Base-by-base conservation (phyloP, 108 stramenopile species). In the Discostella pseudostelligera region DNA sequence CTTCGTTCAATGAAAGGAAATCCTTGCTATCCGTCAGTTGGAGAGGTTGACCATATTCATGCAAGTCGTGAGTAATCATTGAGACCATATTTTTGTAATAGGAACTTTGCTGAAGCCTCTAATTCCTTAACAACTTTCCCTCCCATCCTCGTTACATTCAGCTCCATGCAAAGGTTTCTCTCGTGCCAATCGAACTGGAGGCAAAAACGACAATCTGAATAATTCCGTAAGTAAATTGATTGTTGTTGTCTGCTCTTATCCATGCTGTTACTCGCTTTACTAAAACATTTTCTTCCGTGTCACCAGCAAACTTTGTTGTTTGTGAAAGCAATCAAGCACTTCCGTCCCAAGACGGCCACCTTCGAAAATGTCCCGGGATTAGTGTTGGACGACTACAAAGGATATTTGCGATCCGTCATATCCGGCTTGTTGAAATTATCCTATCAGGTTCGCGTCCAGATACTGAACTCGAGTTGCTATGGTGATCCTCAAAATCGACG, bases 161-260 rank as follows among this genome's bases (percentile, higher is more conserved):
- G 40, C 83, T 10, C 85, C 85, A 0, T 86, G 85, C 62, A 81
- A 87, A 60, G 86, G 83, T 1, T 87, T 84, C 57, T 82, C 81
- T 19, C 37, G 53, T 22, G 83, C 83, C 2, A 86, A 86, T 74
- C 53, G 70, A n/a, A 77, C 58, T n/a, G 86, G 80, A 3, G 79
- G 75, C 26, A 68, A 66, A 35, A 69, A 83, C 56, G 76, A 77
- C 40, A 53, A 37, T 44, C 39, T 13, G 44, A 84, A 84, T 60
- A 87, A 87, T 37, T 47, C 62, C 17, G 62, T 73, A 26, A 56
- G 61, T 40, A 8, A n/a, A 8, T 16, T 62, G 7, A 56, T 29
- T 11, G 17, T 57, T 25, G 12, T 2, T 12, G 17, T 43, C 47
- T 24, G 37, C 29, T 36, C 8, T 22, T 59, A 12, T 22, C 48